phyloP scores from a whole-genome alignment of 139 green algal species.

The Raphidocelis subcapitata region DNA sequence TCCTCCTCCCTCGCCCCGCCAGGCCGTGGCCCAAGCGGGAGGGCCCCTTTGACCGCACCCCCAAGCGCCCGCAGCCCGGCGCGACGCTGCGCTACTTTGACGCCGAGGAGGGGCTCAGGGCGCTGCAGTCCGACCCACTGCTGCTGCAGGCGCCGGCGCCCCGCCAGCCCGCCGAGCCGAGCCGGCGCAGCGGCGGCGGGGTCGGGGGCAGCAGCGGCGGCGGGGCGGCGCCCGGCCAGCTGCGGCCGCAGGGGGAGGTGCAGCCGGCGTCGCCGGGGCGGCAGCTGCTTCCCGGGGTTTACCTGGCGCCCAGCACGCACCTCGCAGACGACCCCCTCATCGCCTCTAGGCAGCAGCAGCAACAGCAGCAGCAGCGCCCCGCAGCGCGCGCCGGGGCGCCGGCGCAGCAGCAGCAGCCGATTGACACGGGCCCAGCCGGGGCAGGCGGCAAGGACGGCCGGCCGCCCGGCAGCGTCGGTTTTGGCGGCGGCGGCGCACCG shows the following conservation, averaged over 20 bases:
- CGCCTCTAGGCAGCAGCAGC: background rate
- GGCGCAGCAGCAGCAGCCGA: constrained; percentile 16
- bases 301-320: constrained; percentile 9
- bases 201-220: background rate
- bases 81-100: constrained; percentile 45
- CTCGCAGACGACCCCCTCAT: background rate
- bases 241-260: background rate
- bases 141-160: constrained; percentile 8
- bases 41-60: constrained; percentile 51
- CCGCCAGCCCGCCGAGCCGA: background rate
- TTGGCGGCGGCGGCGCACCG: background rate
- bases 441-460: constrained; percentile 12
- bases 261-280: constrained; percentile 14
- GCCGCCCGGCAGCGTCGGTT: background rate
- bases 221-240: constrained; percentile 8
- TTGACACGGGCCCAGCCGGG: constrained; percentile 32
- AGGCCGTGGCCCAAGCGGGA: constrained; percentile 32
- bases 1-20: background rate
- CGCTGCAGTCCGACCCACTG: constrained; percentile 33
- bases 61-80: constrained; percentile 39
- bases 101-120: constrained; percentile 50
- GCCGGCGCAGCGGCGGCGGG: background rate
- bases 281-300: constrained; percentile 22
- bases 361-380: constrained; percentile 3
- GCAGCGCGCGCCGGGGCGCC: background rate